Evolutionary conservation across 352 stramenopile species (phyloP), one percentile per base, ranked within the genome.

Genomic region (Globisporangium perplexum): DNA sequence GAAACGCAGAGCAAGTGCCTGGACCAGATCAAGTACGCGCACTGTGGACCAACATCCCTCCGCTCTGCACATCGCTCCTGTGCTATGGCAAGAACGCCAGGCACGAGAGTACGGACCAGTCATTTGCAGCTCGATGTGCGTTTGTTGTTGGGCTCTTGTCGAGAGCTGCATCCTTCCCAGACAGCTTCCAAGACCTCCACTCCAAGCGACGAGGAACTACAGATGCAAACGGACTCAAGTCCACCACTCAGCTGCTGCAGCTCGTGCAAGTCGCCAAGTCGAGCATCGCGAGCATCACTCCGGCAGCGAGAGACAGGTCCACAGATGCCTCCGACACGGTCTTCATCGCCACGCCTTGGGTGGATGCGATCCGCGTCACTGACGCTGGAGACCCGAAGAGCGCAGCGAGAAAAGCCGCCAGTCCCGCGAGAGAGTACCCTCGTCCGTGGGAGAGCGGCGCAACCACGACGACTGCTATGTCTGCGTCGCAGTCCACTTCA

Each of bases 131-230:
- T 24, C 68, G 75, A 11, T 89, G 70, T 59, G 65, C 57, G 15
- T 72, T 63, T 38, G 69, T 65, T 0, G 62, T 83, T 7, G 69
- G 57, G 4, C 50, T 89, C 7, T 55, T 89, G 6, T 72, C 70
- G 3, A 74, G 66, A 30, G 63, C 76, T 2, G 57, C 73, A 0
- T 70, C 64, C 0, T 89, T 89, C 53, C 77, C 77, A 7, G 62
- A 73, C 36, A 38, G 33, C 17, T 8, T 48, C 1, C 39, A 58
- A 50, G 10, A 11, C 38, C n/a, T 18, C 53, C 11, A 17, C 22
- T 33, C 14, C 15, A 41, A 39, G 26, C 51, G 8, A 15, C 28
- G n/a, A 35, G 26, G n/a, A 59, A 23, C 33, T 65, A 54, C 35
- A n/a, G 36, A 51, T 22, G 36, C 20, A 12, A 18, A 43, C 10